Conservation (phyloP, 176 grass and related monocot species). For the Panicum miliaceum region DNA sequence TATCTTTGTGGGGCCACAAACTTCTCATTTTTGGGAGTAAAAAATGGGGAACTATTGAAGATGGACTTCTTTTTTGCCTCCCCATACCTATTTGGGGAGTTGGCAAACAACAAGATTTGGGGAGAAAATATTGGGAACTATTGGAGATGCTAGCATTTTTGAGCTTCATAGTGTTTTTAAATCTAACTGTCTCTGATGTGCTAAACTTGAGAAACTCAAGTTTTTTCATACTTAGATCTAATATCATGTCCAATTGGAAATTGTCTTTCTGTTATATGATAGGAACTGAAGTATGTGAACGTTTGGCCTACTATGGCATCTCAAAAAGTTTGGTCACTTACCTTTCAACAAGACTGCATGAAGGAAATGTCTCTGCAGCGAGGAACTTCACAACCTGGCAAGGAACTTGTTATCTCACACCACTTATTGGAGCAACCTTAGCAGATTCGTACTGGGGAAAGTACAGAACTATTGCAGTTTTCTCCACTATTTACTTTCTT, state of each 20-base stretch:
- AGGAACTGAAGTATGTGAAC: constrained; percentile 82
- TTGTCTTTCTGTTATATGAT: constrained; percentile 33
- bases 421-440: constrained; percentile 72
- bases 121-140: no score
- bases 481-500: constrained; percentile 78
- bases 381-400: constrained; percentile 83
- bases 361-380: constrained; percentile 71
- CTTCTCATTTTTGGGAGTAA: no score
- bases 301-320: constrained; percentile 83
- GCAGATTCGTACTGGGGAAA: constrained; percentile 82
- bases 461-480: constrained; percentile 69
- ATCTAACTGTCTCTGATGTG: not conserved
- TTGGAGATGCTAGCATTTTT: no score
- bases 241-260: constrained; percentile 28
- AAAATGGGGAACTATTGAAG: no score
- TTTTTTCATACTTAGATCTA: constrained; percentile 12
- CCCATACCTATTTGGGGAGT: no score
- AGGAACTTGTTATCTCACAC: constrained; percentile 87
- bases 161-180: not conserved
- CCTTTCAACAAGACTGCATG: constrained; percentile 62
- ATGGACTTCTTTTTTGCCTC: no score
- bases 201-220: not conserved
- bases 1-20: no score
- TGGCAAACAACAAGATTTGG: no score
- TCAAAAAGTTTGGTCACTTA: constrained; percentile 83